A percentile compares a stretch with the other conserved stretches of the same genome.
Conservation (phyloP, 1,284 basidiomycete species). For the Apiotrichum mycotoxinovorans region DNA sequence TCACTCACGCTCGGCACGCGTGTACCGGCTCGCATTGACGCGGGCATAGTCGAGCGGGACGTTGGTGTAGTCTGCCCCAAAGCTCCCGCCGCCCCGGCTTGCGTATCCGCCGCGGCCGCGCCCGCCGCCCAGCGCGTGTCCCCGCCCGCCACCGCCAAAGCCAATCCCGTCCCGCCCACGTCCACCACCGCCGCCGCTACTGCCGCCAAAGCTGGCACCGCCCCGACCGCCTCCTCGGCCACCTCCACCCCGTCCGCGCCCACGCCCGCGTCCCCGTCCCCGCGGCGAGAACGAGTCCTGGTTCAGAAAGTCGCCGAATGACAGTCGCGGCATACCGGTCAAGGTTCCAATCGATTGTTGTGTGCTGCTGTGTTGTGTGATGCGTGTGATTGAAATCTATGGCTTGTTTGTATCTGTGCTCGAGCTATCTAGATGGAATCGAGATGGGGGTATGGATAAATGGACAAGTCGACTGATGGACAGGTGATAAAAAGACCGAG, state of each 20-base stretch:
- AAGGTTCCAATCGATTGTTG: background rate
- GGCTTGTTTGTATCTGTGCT: background rate
- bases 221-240: conserved; percentile 6
- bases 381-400: background rate
- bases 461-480: background rate
- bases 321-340: conserved; percentile 25
- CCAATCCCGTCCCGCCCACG: conserved; percentile 6
- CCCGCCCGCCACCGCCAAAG: background rate
- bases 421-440: no score
- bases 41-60: conserved; percentile 41
- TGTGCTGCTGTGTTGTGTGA: background rate
- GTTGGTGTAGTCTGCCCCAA: conserved; percentile 41
- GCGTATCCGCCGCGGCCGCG: conserved; percentile 10
- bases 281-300: conserved; percentile 25
- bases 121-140: background rate
- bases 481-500: no score
- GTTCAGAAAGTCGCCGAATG: conserved; percentile 40
- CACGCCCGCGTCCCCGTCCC: conserved; percentile 29
- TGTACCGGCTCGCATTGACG: conserved; percentile 40
- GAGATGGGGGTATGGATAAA: background rate
- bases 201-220: conserved; percentile 11
- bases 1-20: conserved; percentile 5
- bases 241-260: conserved; percentile 22
- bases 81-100: conserved; percentile 20
- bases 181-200: conserved; percentile 14